Conservation (phyloP, 2,329 filamentous ascomycete genomes). For the Taxawa tesnikishii region DNA sequence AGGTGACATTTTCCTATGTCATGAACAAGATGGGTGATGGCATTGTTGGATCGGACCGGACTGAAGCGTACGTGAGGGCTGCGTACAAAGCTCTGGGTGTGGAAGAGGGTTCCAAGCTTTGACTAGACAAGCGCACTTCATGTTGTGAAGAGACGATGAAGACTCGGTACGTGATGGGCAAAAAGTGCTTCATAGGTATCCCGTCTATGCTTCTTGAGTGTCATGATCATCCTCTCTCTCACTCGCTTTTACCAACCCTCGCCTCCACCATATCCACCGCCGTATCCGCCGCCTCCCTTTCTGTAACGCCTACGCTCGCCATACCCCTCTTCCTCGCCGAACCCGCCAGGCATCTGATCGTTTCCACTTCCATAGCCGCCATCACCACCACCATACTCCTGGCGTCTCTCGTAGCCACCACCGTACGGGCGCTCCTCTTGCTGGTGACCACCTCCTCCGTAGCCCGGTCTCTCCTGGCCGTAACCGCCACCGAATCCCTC, state of each 20-base stretch:
- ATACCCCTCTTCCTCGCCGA: constrained; percentile 10
- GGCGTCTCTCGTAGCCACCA: constrained; percentile 5
- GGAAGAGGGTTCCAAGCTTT: no score
- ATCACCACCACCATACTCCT: constrained; percentile 7
- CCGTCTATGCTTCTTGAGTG: no score
- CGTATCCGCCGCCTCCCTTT: constrained; percentile 6
- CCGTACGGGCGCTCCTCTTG: constrained; percentile 5
- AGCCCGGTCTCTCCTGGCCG: constrained; percentile 8
- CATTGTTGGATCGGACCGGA: no score
- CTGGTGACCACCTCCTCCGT: constrained; percentile 8
- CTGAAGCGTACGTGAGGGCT: no score
- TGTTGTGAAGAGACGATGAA: no score
- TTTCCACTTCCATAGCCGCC: constrained; percentile 5
- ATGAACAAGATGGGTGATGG: no score
- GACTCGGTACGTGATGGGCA: no score
- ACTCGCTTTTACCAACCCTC: constrained; percentile 1
- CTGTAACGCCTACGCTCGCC: constrained; percentile 5
- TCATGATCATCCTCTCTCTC: no score
- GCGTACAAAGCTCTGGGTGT: no score
- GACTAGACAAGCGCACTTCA: no score
- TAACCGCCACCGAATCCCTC: constrained; percentile 1
- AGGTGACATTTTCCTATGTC: no score
- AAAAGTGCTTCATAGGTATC: no score
- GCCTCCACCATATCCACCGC: constrained; percentile 7
- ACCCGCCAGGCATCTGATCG: constrained; percentile 9